Conservation (phyloP, 768 basidiomycete genomes). For the Auriscalpium vulgare region DNA sequence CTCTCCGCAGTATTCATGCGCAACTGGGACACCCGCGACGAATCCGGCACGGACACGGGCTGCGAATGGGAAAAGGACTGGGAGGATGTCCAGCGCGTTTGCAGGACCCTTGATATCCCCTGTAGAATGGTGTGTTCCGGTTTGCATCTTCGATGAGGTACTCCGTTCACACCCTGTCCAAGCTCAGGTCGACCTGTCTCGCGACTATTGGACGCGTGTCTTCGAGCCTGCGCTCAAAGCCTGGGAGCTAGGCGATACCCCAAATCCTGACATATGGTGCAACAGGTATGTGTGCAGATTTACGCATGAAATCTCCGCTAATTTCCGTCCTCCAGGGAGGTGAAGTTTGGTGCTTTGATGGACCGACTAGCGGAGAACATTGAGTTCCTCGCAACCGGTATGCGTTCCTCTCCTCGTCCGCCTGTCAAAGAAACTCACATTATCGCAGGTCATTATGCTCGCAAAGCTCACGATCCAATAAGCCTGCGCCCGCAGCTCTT, state of each 20-base stretch:
- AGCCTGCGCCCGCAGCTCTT: constrained; percentile 28
- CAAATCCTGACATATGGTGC: constrained; percentile 91
- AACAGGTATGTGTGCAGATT: constrained; percentile 51
- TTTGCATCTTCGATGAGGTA: not conserved
- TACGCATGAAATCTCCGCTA: not conserved
- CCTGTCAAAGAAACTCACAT: not conserved
- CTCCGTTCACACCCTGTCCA: not conserved
- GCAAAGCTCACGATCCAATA: constrained; percentile 37
- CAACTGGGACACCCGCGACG: constrained; percentile 89
- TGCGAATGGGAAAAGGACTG: constrained; percentile 97
- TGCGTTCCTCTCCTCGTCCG: not conserved
- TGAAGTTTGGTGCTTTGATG: constrained; percentile 85
- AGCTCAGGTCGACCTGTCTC: constrained; percentile 73
- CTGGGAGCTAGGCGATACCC: constrained; percentile 78
- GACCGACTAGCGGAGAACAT: constrained; percentile 41
- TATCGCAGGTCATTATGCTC: constrained; percentile 75
- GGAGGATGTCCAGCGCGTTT: constrained; percentile 82
- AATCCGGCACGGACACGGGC: constrained; percentile 67
- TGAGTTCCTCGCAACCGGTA: constrained; percentile 80
- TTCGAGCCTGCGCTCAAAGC: constrained; percentile 77
- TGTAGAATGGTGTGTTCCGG: constrained; percentile 51
- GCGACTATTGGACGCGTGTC: constrained; percentile 85
- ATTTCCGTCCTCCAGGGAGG: constrained; percentile 45
- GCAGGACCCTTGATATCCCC: constrained; percentile 64
- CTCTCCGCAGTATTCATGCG: constrained; percentile 91